Evolutionary conservation across 768 basidiomycete genomes (phyloP).

Genomic region (Boletus speciosus): DNA sequence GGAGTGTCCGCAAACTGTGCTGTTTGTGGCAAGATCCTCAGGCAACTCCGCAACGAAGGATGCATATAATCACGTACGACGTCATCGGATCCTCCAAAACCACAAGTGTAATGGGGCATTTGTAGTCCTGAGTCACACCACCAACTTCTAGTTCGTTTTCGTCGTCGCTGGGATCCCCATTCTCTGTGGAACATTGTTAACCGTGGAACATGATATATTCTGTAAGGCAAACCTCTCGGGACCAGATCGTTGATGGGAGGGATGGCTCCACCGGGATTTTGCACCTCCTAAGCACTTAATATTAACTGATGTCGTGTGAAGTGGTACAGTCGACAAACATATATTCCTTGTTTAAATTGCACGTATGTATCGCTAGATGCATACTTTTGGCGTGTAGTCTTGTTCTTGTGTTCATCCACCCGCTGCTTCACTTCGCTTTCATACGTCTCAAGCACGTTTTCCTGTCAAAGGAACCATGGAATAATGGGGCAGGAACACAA

Average conservation of each 20-base stretch:
- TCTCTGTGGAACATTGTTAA: conserved; percentile 45
- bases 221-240: conserved; percentile 51
- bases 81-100: conserved; percentile 71
- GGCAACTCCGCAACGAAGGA: background rate
- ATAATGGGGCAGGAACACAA: background rate
- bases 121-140: conserved; percentile 78
- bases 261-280: conserved; percentile 63
- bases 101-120: conserved; percentile 76
- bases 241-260: conserved; percentile 76
- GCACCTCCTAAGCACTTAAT: conserved; percentile 50
- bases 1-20: conserved; percentile 72
- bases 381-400: conserved; percentile 80
- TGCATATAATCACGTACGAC: conserved; percentile 53
- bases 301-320: conserved; percentile 5
- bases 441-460: conserved; percentile 50
- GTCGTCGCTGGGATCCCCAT: conserved; percentile 74
- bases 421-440: conserved; percentile 40
- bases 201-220: too few species aligned
- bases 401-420: conserved; percentile 47
- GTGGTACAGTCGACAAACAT: conserved; percentile 43
- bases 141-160: conserved; percentile 91
- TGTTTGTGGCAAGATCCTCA: conserved; percentile 27
- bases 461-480: conserved; percentile 35
- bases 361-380: conserved; percentile 56
- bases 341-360: conserved; percentile 62